These are phyloP conservation scores for Pseudoscleropodium purum DNA, from an alignment of 225 moss, liverwort and hornwort species.

Conservation along the genomic window DNA sequence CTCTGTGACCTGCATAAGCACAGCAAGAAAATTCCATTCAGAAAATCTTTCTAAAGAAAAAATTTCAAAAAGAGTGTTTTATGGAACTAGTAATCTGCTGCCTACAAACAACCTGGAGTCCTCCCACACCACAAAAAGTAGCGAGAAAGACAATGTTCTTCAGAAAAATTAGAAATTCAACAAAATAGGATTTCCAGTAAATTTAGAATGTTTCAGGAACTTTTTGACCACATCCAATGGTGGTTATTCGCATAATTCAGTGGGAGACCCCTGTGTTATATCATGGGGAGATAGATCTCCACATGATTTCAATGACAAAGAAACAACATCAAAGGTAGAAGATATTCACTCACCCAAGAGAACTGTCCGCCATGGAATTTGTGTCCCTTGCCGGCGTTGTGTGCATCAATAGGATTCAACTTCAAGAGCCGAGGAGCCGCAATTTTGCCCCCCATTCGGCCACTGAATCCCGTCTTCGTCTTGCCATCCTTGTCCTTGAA, in stretches of 20 bases:
- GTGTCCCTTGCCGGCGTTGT: constrained; percentile 47
- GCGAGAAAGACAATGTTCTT: neutral
- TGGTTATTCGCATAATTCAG: neutral
- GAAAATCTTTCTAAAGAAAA: neutral
- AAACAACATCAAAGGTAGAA: neutral
- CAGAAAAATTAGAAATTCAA: neutral
- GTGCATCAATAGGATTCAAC: constrained; percentile 48
- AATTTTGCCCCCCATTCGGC: constrained; percentile 49
- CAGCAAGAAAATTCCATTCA: neutral
- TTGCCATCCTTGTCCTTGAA: constrained; percentile 62
- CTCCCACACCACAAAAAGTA: neutral
- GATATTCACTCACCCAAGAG: constrained; percentile 35
- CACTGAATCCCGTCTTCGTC: constrained; percentile 42
- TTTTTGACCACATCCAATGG: neutral
- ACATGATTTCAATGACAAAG: neutral
- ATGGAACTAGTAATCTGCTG: neutral
- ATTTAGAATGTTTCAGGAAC: neutral
- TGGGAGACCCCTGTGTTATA: neutral
- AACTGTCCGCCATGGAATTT: constrained; percentile 63
- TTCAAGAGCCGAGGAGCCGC: constrained; percentile 59
- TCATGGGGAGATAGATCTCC: neutral
- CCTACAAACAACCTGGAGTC: neutral
- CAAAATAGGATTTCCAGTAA: neutral
- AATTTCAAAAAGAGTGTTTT: neutral
- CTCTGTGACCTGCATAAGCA: constrained; percentile 65